Percentiles rank a stretch among this genome's conserved stretches.
Evolutionary conservation across 2,329 filamentous ascomycete species (phyloP).

Genomic region (Microsporum canis): DNA sequence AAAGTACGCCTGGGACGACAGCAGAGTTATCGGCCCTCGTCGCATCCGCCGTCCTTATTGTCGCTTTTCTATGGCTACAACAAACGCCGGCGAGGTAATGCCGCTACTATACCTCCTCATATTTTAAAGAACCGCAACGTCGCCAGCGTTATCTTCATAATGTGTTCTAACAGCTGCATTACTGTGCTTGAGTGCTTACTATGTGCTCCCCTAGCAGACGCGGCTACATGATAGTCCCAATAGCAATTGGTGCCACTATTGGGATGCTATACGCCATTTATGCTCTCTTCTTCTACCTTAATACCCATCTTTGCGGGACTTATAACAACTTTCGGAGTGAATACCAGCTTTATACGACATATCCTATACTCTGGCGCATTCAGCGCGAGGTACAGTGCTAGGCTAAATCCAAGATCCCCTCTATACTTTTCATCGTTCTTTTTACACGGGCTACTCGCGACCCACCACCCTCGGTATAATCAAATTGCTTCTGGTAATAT

Average conservation of each 20-base stretch:
- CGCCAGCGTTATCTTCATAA: constrained; percentile 17
- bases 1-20: background rate
- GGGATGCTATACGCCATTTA: constrained; percentile 28
- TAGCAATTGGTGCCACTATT: constrained; percentile 16
- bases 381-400: constrained; percentile 6
- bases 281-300: constrained; percentile 22
- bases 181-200: constrained; percentile 24
- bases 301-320: constrained; percentile 27
- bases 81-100: constrained; percentile 23
- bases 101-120: constrained; percentile 24
- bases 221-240: constrained; percentile 21
- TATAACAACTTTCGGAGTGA: constrained; percentile 22
- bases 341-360: constrained; percentile 17
- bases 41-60: constrained; percentile 18
- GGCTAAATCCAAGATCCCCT: too few species aligned
- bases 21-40: background rate
- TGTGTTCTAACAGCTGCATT: constrained; percentile 17
- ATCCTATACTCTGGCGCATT: constrained; percentile 18
- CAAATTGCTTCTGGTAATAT: too few species aligned
- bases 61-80: constrained; percentile 20
- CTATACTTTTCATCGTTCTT: too few species aligned
- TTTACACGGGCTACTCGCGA: too few species aligned
- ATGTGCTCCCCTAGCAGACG: constrained; percentile 24
- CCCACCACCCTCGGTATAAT: too few species aligned
- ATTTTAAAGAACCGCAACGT: constrained; percentile 23